phyloP scores from a whole-genome alignment of 1,284 basidiomycete genomes.

The Taiwanofungus camphoratus region DNA sequence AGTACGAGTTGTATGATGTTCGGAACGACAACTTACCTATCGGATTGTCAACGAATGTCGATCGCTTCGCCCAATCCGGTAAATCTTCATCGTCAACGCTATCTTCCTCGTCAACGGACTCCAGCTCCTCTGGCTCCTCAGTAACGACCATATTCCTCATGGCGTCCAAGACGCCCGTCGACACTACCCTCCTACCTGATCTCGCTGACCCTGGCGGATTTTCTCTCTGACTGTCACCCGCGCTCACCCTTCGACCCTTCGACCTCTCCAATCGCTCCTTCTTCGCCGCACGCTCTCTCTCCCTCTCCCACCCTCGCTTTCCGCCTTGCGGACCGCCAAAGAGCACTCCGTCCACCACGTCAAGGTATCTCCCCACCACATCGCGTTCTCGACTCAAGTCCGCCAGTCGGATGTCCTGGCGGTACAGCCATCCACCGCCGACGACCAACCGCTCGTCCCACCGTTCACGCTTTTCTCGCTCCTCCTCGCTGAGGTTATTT shows the following conservation, averaged over 20 bases:
- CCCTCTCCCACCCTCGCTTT: constrained; percentile 50
- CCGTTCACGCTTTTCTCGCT: constrained; percentile 49
- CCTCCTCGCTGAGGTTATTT: constrained; percentile 39
- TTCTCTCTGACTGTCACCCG: constrained; percentile 32
- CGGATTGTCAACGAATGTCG: constrained; percentile 46
- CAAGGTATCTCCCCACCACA: constrained; percentile 56
- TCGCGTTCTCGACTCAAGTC: constrained; percentile 53
- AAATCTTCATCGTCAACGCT: constrained; percentile 58
- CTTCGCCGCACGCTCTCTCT: constrained; percentile 38
- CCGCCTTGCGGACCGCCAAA: constrained; percentile 53
- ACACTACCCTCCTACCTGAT: constrained; percentile 43
- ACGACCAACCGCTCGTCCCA: constrained; percentile 79
- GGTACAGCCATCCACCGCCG: constrained; percentile 76
- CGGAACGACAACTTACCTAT: constrained; percentile 57
- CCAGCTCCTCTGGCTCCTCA: constrained; percentile 57
- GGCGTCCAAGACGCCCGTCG: constrained; percentile 46
- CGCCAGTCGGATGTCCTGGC: constrained; percentile 50
- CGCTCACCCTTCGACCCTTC: constrained; percentile 47
- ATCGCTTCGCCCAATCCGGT: constrained; percentile 68
- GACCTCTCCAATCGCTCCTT: constrained; percentile 30
- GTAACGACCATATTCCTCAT: constrained; percentile 42
- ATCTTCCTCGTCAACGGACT: constrained; percentile 44
- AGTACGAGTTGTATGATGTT: constrained; percentile 1
- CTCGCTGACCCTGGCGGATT: constrained; percentile 12
- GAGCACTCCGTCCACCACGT: constrained; percentile 67